Conservation (phyloP, 306 rosid genomes). For the Glycyrrhiza uralensis region DNA sequence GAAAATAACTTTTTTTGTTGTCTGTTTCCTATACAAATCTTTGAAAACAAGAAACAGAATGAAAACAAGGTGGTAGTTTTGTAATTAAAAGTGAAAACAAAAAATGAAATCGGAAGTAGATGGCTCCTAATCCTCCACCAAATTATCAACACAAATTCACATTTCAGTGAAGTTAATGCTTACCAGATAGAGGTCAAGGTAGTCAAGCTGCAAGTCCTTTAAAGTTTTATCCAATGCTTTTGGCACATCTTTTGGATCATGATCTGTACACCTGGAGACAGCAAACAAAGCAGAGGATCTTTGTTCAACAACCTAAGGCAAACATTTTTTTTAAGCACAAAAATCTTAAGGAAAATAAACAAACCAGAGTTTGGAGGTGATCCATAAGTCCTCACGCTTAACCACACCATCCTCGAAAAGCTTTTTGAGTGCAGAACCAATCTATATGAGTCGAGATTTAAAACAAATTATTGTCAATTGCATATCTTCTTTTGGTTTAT, state of each 20-base stretch:
- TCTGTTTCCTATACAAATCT: no score
- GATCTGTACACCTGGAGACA: constrained; percentile 55
- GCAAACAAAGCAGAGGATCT: neutral
- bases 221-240: constrained; percentile 51
- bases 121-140: neutral
- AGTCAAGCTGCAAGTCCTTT: constrained; percentile 62
- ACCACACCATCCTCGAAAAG: constrained; percentile 54
- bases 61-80: no score
- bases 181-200: constrained; percentile 70
- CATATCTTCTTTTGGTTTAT: neutral
- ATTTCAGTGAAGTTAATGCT: neutral
- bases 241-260: constrained; percentile 65
- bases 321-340: neutral
- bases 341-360: constrained; percentile 28
- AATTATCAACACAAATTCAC: neutral
- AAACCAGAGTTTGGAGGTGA: constrained; percentile 79
- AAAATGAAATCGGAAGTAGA: no score
- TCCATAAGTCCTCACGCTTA: constrained; percentile 64
- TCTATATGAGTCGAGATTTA: constrained; percentile 21
- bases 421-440: constrained; percentile 59
- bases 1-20: no score
- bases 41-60: no score
- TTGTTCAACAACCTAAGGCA: neutral
- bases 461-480: neutral
- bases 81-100: no score